Percentiles rank a stretch among this genome's conserved stretches.
These are phyloP conservation scores for Micractinium sp. DNA, from an alignment of 139 green algal genomes.

Conservation along the genomic window DNA sequence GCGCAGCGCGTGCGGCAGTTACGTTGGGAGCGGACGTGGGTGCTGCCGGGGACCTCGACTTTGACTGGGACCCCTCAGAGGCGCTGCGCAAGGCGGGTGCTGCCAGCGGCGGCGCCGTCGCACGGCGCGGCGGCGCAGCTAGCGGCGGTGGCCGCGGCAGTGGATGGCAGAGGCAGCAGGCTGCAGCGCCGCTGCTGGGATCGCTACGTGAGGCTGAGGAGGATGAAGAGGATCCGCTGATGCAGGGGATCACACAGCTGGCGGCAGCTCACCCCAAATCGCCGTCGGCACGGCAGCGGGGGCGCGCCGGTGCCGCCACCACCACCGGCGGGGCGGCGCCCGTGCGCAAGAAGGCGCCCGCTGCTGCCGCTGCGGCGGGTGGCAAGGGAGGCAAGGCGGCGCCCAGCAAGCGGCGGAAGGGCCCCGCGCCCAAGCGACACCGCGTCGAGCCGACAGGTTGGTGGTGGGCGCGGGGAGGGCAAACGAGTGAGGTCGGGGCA, in stretches of 20 bases:
- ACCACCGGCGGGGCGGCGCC: neutral
- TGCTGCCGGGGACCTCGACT: neutral
- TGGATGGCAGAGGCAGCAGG: no score
- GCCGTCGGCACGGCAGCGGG: neutral
- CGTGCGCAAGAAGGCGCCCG: neutral
- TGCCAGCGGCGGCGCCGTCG: neutral
- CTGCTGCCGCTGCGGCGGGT: neutral
- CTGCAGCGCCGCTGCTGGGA: no score
- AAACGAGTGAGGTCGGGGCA: no score
- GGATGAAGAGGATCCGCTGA: conserved; percentile 1
- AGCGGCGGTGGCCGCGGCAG: neutral
- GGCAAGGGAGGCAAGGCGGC: neutral
- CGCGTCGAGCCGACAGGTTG: neutral
- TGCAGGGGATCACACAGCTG: neutral
- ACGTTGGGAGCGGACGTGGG: no score
- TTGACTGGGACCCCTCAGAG: neutral
- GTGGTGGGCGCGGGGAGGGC: neutral
- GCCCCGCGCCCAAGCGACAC: neutral
- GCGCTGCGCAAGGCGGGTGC: neutral
- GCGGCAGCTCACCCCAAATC: neutral
- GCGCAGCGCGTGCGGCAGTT: neutral
- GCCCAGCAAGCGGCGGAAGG: neutral
- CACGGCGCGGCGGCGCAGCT: neutral
- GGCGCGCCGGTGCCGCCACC: neutral
- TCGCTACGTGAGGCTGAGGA: no score